Evolutionary conservation across 1,284 basidiomycete genomes (phyloP).

Genomic region (Fomitopsis betulina): DNA sequence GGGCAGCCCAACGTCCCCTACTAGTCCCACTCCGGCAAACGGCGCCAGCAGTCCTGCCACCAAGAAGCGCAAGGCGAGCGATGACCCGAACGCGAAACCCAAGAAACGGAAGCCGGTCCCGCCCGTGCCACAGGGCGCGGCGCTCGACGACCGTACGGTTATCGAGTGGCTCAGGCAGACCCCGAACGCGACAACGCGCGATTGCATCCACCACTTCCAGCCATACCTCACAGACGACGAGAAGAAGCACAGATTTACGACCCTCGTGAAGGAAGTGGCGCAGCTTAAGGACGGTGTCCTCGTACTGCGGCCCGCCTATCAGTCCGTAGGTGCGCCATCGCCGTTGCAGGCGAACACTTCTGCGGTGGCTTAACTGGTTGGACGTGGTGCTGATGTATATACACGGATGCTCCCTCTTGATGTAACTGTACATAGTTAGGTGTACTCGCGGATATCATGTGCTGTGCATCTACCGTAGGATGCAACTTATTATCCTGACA

Average conservation of each 20-base stretch:
- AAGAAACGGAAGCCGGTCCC: slow-evolving; percentile 62
- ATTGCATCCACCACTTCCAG: slow-evolving; percentile 75
- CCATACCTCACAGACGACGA: slow-evolving; percentile 62
- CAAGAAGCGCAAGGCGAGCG: slow-evolving; percentile 67
- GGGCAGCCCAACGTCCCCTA: slow-evolving; percentile 16
- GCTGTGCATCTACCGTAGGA: not conserved
- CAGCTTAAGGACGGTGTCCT: slow-evolving; percentile 62
- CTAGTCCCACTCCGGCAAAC: slow-evolving; percentile 4
- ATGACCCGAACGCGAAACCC: slow-evolving; percentile 44
- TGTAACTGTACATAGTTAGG: not conserved
- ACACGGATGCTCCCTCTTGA: not conserved
- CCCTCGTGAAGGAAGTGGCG: slow-evolving; percentile 71
- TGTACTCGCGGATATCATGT: not conserved
- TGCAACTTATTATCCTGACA: not conserved
- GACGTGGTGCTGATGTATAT: not conserved
- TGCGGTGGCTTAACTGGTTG: not conserved
- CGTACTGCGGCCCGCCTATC: slow-evolving; percentile 49
- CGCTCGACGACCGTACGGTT: slow-evolving; percentile 60
- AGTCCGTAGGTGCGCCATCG: slow-evolving; percentile 1
- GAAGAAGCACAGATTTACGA: slow-evolving; percentile 72
- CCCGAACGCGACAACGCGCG: slow-evolving; percentile 60
- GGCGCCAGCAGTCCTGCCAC: slow-evolving; percentile 14
- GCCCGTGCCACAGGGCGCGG: slow-evolving; percentile 30
- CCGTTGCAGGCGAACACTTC: slow-evolving; percentile 14
- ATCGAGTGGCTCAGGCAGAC: slow-evolving; percentile 68